Conservation (phyloP, 768 basidiomycete genomes). For the Lactifluus rugatus region DNA sequence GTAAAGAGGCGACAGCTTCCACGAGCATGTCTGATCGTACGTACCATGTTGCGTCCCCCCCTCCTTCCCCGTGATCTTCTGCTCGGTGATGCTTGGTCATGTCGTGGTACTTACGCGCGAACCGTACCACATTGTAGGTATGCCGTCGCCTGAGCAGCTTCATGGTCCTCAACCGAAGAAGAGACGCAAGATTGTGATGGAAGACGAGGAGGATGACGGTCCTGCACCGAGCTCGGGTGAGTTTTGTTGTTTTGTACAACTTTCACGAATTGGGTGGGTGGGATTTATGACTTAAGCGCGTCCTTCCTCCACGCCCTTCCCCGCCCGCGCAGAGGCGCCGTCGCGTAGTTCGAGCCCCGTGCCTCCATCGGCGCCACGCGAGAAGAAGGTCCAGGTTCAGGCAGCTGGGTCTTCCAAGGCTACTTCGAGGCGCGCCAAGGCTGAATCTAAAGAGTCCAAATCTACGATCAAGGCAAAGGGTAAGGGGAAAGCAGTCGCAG, state of each 20-base stretch:
- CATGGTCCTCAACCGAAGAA: constrained; percentile 37
- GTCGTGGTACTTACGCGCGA: too few species aligned
- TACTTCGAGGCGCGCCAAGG: neutral
- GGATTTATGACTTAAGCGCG: neutral
- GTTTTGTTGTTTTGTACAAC: neutral
- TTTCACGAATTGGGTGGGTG: neutral
- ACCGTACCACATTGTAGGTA: neutral
- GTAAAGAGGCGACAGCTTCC: constrained; percentile 1
- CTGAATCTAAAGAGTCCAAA: constrained; percentile 1
- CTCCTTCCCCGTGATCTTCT: too few species aligned
- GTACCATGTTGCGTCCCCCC: neutral
- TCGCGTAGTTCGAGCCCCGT: constrained; percentile 1
- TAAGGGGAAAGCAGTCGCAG: constrained; percentile 10
- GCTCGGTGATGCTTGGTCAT: too few species aligned
- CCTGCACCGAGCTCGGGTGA: constrained; percentile 14
- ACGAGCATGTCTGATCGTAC: neutral
- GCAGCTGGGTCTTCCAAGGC: neutral
- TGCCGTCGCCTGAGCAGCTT: constrained; percentile 22
- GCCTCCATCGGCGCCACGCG: neutral
- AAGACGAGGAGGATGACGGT: constrained; percentile 36
- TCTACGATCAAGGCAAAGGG: constrained; percentile 10
- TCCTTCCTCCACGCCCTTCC: neutral
- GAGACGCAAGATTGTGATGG: constrained; percentile 43
- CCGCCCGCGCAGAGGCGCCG: constrained; percentile 2
- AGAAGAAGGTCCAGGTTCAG: neutral